Conservation (phyloP, 2,329 filamentous ascomycete genomes). For the Biscogniauxia sp. region DNA sequence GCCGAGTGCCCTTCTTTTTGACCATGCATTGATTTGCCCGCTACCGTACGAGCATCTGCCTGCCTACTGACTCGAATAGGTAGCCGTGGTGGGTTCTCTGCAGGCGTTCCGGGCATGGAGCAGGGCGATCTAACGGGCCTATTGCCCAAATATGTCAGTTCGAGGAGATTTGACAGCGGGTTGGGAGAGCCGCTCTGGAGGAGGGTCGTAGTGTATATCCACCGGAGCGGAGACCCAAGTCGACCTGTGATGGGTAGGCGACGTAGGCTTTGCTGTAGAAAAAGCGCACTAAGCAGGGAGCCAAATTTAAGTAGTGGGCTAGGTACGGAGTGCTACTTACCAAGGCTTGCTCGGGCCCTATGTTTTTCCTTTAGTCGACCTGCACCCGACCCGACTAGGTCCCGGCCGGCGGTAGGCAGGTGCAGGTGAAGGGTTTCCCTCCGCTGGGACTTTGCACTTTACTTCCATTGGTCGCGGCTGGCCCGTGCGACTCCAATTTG, state of each 20-base stretch:
- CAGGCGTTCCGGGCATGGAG: too few species aligned
- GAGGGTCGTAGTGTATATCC: slow-evolving; percentile 16
- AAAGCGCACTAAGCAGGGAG: neutral
- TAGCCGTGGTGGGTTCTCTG: neutral
- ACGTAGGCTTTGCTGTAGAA: neutral
- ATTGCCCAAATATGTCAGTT: slow-evolving; percentile 21
- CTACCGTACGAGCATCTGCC: neutral
- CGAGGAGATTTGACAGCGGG: slow-evolving; percentile 21
- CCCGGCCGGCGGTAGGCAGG: too few species aligned
- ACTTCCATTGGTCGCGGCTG: neutral
- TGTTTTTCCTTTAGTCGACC: neutral
- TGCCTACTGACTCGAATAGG: neutral
- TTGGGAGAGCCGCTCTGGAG: slow-evolving; percentile 8
- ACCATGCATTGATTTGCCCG: neutral
- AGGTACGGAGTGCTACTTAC: too few species aligned
- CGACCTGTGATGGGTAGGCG: slow-evolving; percentile 1
- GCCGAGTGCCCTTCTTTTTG: neutral
- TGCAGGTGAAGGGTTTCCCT: too few species aligned
- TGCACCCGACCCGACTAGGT: neutral
- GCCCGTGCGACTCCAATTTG: neutral
- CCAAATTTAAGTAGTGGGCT: neutral
- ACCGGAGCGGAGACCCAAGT: slow-evolving; percentile 20
- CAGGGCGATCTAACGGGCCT: slow-evolving; percentile 13
- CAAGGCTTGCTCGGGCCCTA: neutral
- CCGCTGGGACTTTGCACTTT: neutral